Evolutionary conservation across 352 stramenopile genomes (phyloP).

Genomic region (Pythium monospermum): DNA sequence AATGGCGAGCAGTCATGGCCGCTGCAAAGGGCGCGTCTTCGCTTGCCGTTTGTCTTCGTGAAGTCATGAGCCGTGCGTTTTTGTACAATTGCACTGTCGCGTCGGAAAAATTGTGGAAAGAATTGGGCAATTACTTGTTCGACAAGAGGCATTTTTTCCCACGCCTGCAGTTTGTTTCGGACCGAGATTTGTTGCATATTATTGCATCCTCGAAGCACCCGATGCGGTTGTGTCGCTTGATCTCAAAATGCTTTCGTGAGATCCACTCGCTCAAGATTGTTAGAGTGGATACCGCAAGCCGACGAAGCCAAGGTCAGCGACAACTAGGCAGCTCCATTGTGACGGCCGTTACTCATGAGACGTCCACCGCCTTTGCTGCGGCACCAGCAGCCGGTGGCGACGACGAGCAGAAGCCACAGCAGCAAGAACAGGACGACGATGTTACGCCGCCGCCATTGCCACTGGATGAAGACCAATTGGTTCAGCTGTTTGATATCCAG

Average conservation of each 20-base stretch:
- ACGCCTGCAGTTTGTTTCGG: constrained; percentile 58
- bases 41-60: constrained; percentile 45
- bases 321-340: too few species aligned
- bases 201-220: constrained; percentile 39
- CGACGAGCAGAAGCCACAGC: neutral
- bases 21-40: constrained; percentile 40
- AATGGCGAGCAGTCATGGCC: constrained; percentile 69
- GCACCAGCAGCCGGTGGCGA: too few species aligned
- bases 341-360: too few species aligned
- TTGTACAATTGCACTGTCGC: constrained; percentile 31
- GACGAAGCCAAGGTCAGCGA: too few species aligned
- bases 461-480: constrained; percentile 13
- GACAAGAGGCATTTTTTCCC: constrained; percentile 58
- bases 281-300: constrained; percentile 4
- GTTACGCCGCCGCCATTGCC: too few species aligned
- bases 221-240: constrained; percentile 26
- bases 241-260: constrained; percentile 50
- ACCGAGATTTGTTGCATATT: constrained; percentile 54
- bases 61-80: constrained; percentile 56
- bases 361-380: neutral
- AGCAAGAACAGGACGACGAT: neutral
- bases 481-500: constrained; percentile 33
- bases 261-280: constrained; percentile 30
- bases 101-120: constrained; percentile 53
- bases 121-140: constrained; percentile 47